A percentile compares a stretch with the other conserved stretches of the same genome.
These are phyloP conservation scores for Lecanicillium sp. DNA, from an alignment of 2,329 filamentous ascomycete species.

Conservation along the genomic window DNA sequence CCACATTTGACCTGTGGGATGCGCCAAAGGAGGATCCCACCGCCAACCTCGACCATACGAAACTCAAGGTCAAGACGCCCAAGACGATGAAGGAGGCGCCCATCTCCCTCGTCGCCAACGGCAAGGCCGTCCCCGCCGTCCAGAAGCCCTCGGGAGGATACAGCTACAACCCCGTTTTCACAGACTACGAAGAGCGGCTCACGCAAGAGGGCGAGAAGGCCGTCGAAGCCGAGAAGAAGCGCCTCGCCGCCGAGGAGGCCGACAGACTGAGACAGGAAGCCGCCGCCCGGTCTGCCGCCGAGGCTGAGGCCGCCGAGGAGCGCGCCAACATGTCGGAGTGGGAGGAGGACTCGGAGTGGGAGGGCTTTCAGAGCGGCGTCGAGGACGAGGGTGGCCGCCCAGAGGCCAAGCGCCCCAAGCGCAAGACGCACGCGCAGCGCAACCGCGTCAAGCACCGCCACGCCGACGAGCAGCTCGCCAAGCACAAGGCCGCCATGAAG, in stretches of 20 bases:
- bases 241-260: slow-evolving; percentile 59
- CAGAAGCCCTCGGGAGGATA: slow-evolving; percentile 72
- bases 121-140: slow-evolving; percentile 74
- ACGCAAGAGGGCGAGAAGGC: slow-evolving; percentile 71
- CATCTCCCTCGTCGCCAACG: slow-evolving; percentile 74
- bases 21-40: slow-evolving; percentile 31
- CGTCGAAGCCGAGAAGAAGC: slow-evolving; percentile 70
- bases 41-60: slow-evolving; percentile 57
- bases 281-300: slow-evolving; percentile 61
- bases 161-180: slow-evolving; percentile 88
- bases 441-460: slow-evolving; percentile 87
- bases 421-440: slow-evolving; percentile 80
- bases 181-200: slow-evolving; percentile 76
- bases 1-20: slow-evolving; percentile 75
- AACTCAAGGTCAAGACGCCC: slow-evolving; percentile 63
- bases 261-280: slow-evolving; percentile 64
- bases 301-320: slow-evolving; percentile 67
- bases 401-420: slow-evolving; percentile 61
- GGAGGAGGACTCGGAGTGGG: slow-evolving; percentile 90
- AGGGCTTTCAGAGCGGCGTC: slow-evolving; percentile 76
- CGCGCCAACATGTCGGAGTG: slow-evolving; percentile 61
- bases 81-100: slow-evolving; percentile 69
- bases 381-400: slow-evolving; percentile 56
- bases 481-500: slow-evolving; percentile 70
- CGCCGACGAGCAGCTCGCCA: slow-evolving; percentile 71